Base-by-base conservation (phyloP, 441 rosid genomes). In the Mallotus repandus region DNA sequence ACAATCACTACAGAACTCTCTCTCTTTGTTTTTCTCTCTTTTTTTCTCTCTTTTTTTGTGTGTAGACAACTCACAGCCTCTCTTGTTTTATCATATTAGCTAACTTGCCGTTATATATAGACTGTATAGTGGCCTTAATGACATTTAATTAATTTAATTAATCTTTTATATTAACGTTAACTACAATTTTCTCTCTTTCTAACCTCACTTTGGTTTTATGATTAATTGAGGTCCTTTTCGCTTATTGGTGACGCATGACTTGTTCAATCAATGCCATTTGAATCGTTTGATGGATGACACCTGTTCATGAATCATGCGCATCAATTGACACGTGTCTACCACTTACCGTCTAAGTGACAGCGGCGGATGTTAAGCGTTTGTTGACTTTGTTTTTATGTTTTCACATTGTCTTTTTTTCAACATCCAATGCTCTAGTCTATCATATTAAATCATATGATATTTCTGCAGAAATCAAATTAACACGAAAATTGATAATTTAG, bases 11-110 rank as follows among this genome's bases (percentile, higher is more conserved):
- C 3, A 54, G 18, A 16, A 10, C 11, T 63, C 22, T 5, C 18
- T 25, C n/a, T n/a, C 21, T 14, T 5, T n/a, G n/a, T 11, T 35
- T 35, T 4, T 18, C 48, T 8, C 77, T 48, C 59, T 70, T 18
- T 57, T 21, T 72, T 38, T 56, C 25, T 56, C 18, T 35, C 21
- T 68, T 5, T 25, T 19, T 63, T 57, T 49, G 3, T 56, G 29
- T 15, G 78, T 65, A 78, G 58, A 43, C 50, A 29, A 21, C 86
- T 41, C 89, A 72, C 86, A 0, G 61, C 46, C 87, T 69, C 70
- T 7, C 85, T 53, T 73, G 66, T 7, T 68, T 16, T 7, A 1
- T 1, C 7, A 3, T 62, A 0, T 3, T 25, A 25, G 74, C 76
- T 16, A 10, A 56, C 71, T 58, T 55, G 43, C 14, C 61, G 0